Conservation (phyloP, 2,329 filamentous ascomycete genomes). For the Pyrenochaeta sp. region DNA sequence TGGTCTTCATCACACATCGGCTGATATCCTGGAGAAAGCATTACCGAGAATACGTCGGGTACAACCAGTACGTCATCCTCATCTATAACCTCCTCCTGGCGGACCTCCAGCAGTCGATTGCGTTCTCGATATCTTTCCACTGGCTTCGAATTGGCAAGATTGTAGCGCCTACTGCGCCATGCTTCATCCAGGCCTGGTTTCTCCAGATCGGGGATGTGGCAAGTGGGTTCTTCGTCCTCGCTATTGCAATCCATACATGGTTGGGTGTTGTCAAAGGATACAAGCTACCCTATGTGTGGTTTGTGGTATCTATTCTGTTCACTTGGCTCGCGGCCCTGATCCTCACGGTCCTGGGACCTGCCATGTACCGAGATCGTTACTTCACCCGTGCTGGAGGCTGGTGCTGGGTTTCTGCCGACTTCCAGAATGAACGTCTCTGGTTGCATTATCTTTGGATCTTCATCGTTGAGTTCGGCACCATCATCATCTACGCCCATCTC, state of each 20-base stretch:
- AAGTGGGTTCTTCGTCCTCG: slow-evolving; percentile 61
- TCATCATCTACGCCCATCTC: slow-evolving; percentile 58
- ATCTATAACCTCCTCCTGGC: slow-evolving; percentile 62
- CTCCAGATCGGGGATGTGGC: slow-evolving; percentile 61
- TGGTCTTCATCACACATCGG: slow-evolving; percentile 59
- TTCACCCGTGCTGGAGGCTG: slow-evolving; percentile 60
- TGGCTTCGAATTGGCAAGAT: slow-evolving; percentile 57
- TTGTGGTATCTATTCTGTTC: slow-evolving; percentile 52
- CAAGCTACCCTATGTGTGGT: slow-evolving; percentile 55
- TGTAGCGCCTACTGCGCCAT: slow-evolving; percentile 52
- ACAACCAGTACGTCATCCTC: slow-evolving; percentile 63
- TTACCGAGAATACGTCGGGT: slow-evolving; percentile 58
- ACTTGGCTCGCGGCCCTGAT: slow-evolving; percentile 57
- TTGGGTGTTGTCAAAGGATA: slow-evolving; percentile 57
- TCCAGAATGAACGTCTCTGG: slow-evolving; percentile 57
- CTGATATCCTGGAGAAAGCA: slow-evolving; percentile 59
- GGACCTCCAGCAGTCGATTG: slow-evolving; percentile 61
- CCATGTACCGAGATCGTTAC: slow-evolving; percentile 50
- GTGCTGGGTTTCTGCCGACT: slow-evolving; percentile 59
- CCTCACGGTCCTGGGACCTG: slow-evolving; percentile 57
- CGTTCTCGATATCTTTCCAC: slow-evolving; percentile 58
- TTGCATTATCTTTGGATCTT: slow-evolving; percentile 64
- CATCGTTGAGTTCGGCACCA: slow-evolving; percentile 59
- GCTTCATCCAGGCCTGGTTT: slow-evolving; percentile 60
- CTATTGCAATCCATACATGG: slow-evolving; percentile 64